Evolutionary conservation across 2,329 filamentous ascomycete genomes (phyloP), one percentile per base, ranked within the genome.

Genomic region (Neonectria magnoliae): DNA sequence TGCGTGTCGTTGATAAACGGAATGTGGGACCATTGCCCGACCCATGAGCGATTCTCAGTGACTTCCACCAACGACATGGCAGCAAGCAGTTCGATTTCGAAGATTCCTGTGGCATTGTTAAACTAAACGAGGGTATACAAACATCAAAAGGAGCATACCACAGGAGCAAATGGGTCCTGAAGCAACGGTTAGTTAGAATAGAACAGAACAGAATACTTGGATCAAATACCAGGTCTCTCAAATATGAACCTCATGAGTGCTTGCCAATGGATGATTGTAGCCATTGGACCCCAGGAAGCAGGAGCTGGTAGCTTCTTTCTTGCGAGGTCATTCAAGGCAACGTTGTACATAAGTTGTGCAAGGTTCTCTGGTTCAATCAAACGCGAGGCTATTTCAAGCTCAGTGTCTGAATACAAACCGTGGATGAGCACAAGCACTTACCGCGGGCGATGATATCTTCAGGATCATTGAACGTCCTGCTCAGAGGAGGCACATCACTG

Each of bases 371-470:
- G 13, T 8, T 27, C 16, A 10, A 57, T 22, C 14, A 57, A 18
- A 7, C 14, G 27, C 18, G 27, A 47, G 6, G 54, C 54, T 57
- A n/a, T 9, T 20, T 5, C 22, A 20, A 22, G 11, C n/a, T 57
- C n/a, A 57, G 27, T 10, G 11, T 38, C 9, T 14, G 6, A 11
- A 8, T 16, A 16, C 10, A 8, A 22, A 20, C 4, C 6, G 8
- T 14, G 27, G 2, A 11, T 3, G 2, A 14, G 22, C 14, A n/a
- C 3, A 38, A 13, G 9, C 9, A 38, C 54, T 45, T 47, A 44
- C 54, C 54, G 42, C 42, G 54, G 20, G 54, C 54, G 14, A 57
- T 31, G 18, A 25, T 16, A 11, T 57, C 54, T 38, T 57, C 54
- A 27, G 54, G 42, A 18, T 25, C 45, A 3, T 18, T 27, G 5